A percentile compares a stretch with the other conserved stretches of the same genome.
These are phyloP conservation scores for Juncus inflexus DNA, from an alignment of 176 grass and related monocot species.

Conservation along the genomic window DNA sequence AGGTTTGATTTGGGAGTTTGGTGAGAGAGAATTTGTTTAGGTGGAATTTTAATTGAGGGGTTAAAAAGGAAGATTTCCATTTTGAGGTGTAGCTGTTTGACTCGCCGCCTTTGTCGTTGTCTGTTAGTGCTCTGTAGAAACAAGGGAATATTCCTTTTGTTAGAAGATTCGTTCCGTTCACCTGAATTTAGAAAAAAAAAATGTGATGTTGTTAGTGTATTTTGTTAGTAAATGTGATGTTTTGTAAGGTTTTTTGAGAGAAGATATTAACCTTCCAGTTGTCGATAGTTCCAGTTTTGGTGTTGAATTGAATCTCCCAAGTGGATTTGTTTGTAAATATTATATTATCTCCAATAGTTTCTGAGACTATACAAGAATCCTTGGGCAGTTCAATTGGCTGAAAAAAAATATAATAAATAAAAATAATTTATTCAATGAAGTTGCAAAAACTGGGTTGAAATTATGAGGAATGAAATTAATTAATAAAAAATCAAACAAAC, in stretches of 20 bases:
- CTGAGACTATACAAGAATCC: slow-evolving; percentile 28
- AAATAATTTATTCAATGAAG: too few species aligned
- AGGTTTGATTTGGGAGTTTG: slow-evolving; percentile 37
- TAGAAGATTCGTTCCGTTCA: slow-evolving; percentile 43
- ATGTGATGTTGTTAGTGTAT: not conserved
- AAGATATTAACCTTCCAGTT: slow-evolving; percentile 69
- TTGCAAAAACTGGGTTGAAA: too few species aligned
- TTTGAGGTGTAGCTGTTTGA: slow-evolving; percentile 43
- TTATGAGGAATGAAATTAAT: too few species aligned
- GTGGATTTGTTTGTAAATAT: slow-evolving; percentile 44
- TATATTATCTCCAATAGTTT: slow-evolving; percentile 51
- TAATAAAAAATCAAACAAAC: slow-evolving; percentile 34
- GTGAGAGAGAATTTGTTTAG: slow-evolving; percentile 51
- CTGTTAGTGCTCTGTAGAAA: slow-evolving; percentile 81
- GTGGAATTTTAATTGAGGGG: slow-evolving; percentile 38
- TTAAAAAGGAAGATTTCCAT: slow-evolving; percentile 63
- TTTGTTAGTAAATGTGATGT: not conserved
- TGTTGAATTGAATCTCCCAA: slow-evolving; percentile 84
- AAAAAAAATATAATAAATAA: slow-evolving; percentile 19
- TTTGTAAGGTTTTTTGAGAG: not conserved
- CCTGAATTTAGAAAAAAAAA: slow-evolving; percentile 27
- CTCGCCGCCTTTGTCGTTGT: slow-evolving; percentile 86
- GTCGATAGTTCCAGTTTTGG: slow-evolving; percentile 68
- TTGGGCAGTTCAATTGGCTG: slow-evolving; percentile 51
- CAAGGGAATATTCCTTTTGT: slow-evolving; percentile 75